Conservation (phyloP, 306 rosid species). For the Acacia melanoxylon region DNA sequence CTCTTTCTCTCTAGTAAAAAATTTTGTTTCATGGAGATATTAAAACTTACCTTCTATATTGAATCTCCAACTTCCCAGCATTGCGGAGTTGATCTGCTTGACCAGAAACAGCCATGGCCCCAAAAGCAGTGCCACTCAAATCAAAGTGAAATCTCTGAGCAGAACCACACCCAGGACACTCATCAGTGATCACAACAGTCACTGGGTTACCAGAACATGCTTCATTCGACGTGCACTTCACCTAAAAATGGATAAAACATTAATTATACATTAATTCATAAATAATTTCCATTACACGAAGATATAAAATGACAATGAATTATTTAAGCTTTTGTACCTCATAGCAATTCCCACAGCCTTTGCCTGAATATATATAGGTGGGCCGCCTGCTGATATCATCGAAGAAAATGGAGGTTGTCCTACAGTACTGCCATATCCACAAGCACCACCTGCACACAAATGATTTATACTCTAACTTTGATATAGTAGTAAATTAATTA, state of each 20-base stretch:
- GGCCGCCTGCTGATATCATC: conserved; percentile 65
- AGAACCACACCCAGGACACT: conserved; percentile 63
- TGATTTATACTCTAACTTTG: background rate
- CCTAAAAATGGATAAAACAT: conserved; percentile 34
- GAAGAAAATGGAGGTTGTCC: conserved; percentile 63
- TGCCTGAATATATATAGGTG: conserved; percentile 55
- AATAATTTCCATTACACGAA: background rate
- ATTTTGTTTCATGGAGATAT: background rate
- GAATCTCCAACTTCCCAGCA: conserved; percentile 58
- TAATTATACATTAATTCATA: background rate
- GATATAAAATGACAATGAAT: background rate
- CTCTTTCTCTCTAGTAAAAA: background rate
- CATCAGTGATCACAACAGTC: conserved; percentile 69
- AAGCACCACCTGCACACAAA: conserved; percentile 58
- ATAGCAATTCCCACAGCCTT: conserved; percentile 86
- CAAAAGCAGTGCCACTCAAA: conserved; percentile 79
- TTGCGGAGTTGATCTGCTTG: conserved; percentile 44
- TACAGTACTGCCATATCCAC: conserved; percentile 67
- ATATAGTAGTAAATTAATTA: background rate
- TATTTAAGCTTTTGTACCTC: conserved; percentile 40
- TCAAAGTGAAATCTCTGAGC: conserved; percentile 64
- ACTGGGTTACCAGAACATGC: conserved; percentile 66
- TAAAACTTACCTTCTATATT: conserved; percentile 52
- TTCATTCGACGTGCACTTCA: conserved; percentile 53
- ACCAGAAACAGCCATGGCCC: conserved; percentile 79